Percentiles rank a stretch among this genome's conserved stretches.
Evolutionary conservation across 306 rosid genomes (phyloP).

Genomic region (Rubus parviflorus): DNA sequence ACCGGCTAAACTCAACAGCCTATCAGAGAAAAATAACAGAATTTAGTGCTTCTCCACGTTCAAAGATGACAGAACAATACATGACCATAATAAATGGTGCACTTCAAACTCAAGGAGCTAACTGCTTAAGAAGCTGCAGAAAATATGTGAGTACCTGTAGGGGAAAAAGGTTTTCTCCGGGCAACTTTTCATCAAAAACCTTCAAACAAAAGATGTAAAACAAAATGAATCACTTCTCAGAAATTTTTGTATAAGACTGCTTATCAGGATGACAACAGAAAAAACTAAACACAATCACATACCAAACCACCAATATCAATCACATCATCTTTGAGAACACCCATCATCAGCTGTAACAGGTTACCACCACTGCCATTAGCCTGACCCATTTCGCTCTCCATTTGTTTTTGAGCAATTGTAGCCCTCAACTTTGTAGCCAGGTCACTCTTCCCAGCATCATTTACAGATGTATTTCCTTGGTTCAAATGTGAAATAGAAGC

Average conservation of each 20-base stretch:
- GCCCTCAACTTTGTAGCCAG: slow-evolving; percentile 94
- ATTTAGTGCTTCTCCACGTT: slow-evolving; percentile 26
- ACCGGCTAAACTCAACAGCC: slow-evolving; percentile 96
- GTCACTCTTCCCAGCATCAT: slow-evolving; percentile 75
- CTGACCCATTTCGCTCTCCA: slow-evolving; percentile 82
- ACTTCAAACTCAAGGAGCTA: background rate
- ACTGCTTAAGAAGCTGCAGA: background rate
- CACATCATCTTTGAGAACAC: slow-evolving; percentile 76
- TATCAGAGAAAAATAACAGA: slow-evolving; percentile 35
- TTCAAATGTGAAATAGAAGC: slow-evolving; percentile 55
- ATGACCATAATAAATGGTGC: background rate
- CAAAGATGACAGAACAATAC: slow-evolving; percentile 6
- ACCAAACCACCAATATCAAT: slow-evolving; percentile 96
- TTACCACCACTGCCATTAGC: slow-evolving; percentile 79
- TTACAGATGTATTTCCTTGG: slow-evolving; percentile 49
- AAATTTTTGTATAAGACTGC: background rate
- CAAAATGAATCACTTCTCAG: background rate
- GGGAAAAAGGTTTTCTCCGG: slow-evolving; percentile 89
- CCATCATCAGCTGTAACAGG: slow-evolving; percentile 83
- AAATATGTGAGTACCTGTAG: slow-evolving; percentile 61
- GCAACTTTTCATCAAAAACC: slow-evolving; percentile 90
- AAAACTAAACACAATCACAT: slow-evolving; percentile 28
- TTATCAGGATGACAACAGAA: slow-evolving; percentile 1
- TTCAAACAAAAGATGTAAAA: slow-evolving; percentile 29
- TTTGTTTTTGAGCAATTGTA: slow-evolving; percentile 89